phyloP scores from a whole-genome alignment of 768 basidiomycete species.

The Podaxis mareebaensis region DNA sequence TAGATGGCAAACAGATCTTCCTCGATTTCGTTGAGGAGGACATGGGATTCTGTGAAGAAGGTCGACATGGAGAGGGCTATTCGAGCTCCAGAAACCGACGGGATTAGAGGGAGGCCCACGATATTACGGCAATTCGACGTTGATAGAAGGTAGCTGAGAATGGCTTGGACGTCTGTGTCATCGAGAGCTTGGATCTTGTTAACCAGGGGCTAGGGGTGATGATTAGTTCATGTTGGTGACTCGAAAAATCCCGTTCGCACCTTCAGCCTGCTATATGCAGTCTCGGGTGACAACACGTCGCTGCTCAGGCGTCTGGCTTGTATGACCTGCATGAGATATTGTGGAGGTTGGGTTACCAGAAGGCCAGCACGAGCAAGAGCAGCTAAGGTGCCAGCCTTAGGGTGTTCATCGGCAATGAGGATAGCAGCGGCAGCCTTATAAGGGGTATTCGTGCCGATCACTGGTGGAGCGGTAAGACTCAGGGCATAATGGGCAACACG shows the following conservation, averaged over 20 bases:
- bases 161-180: slow-evolving; percentile 7
- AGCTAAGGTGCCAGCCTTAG: slow-evolving; percentile 23
- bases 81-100: slow-evolving; percentile 23
- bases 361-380: slow-evolving; percentile 35
- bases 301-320: too few relatives aligned
- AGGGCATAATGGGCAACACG: slow-evolving; percentile 30
- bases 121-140: slow-evolving; percentile 31
- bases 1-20: slow-evolving; percentile 26
- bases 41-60: too few relatives aligned
- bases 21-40: slow-evolving; percentile 32
- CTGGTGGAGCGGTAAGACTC: slow-evolving; percentile 34
- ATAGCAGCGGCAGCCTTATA: slow-evolving; percentile 8
- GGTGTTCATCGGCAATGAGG: slow-evolving; percentile 28
- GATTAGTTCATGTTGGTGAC: not conserved
- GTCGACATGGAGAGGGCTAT: too few relatives aligned
- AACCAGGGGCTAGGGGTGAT: not conserved
- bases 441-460: slow-evolving; percentile 19
- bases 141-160: slow-evolving; percentile 38
- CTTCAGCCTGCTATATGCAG: slow-evolving; percentile 30
- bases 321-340: too few relatives aligned
- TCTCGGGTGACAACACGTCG: slow-evolving; percentile 27
- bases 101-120: slow-evolving; percentile 38
- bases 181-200: not conserved
- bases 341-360: too few relatives aligned
- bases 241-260: slow-evolving; percentile 23